Percentiles rank a stretch among this genome's conserved stretches.
phyloP scores from a whole-genome alignment of 306 rosid genomes.

The Sechiopsis laciniata region DNA sequence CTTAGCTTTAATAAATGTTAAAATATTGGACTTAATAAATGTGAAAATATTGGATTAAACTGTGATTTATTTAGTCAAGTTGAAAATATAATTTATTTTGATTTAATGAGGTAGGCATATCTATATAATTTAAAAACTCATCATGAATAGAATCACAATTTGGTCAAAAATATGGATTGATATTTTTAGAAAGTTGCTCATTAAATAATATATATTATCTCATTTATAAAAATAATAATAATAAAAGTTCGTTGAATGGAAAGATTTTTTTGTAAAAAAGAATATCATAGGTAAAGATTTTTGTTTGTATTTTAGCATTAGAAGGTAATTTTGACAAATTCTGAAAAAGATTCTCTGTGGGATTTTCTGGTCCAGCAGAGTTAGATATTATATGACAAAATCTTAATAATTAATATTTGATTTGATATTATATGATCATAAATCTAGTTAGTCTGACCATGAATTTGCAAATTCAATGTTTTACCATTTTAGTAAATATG shows the following conservation, averaged over 20 bases:
- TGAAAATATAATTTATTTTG: background rate
- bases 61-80: background rate
- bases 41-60: background rate
- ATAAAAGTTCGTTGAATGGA: background rate
- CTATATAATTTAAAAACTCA: background rate
- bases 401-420: background rate
- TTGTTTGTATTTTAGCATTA: conserved; percentile 5
- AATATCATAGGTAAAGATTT: background rate
- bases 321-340: conserved; percentile 10
- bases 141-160: too few species aligned
- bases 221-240: background rate
- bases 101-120: background rate
- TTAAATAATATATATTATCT: background rate
- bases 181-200: background rate
- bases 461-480: background rate
- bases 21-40: background rate
- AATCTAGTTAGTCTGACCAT: background rate
- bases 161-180: background rate
- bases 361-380: conserved; percentile 7
- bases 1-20: too few species aligned
- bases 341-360: background rate
- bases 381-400: conserved; percentile 14
- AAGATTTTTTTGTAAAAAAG: background rate
- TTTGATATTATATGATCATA: conserved; percentile 4
- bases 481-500: background rate